Base-by-base conservation (phyloP, 495 filamentous ascomycete species). In the Lentithecium fluviatile region DNA sequence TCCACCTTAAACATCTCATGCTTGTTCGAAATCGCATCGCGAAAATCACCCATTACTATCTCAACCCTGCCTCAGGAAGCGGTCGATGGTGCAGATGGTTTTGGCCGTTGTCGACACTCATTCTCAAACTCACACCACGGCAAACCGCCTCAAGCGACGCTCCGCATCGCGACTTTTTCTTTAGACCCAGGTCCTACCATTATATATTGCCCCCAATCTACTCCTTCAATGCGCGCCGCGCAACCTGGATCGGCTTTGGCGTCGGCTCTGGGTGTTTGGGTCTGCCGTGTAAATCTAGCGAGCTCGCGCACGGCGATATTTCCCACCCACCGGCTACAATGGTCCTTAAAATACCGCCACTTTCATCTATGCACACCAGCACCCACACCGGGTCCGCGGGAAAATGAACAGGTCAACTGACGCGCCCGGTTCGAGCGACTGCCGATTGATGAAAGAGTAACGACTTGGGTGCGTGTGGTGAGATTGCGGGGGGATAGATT, bases 361-460 rank as follows among this genome's bases (percentile, higher is more conserved):
- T 4, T 4, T 32, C 29, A 32, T 32, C 29, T 32, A 32, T 4
- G 3, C 29, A 10, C 29, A 32, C 60, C 60, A 58, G 48, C 55
- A 52, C 24, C 24, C 29, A 10, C 29, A 32, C 60, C 60, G 52
- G 48, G 61, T 57, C 24, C 24, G 25, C 25, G 61, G 56, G 29
- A 58, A 23, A 65, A 45, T 12, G 7, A 26, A 40, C 40, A 54
- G 48, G 49, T 65, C 56, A 65, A 58, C 61, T 65, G 61, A 65
- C 49, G 61, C 32, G 12, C 61, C 50, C 12, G 34, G 23, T 26
- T 36, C 8, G 61, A 53, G 61, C 61, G 55, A 54, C 61, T 19
- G 55, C 38, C 54, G 59, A 24, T 65, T 46, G 57, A 45, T 37
- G 19, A 24, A 25, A 21, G 25, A 20, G 53, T 52, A 55, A 47